These are phyloP conservation scores for Colletotrichum sp. DNA, from an alignment of 2,329 filamentous ascomycete species.

Conservation along the genomic window DNA sequence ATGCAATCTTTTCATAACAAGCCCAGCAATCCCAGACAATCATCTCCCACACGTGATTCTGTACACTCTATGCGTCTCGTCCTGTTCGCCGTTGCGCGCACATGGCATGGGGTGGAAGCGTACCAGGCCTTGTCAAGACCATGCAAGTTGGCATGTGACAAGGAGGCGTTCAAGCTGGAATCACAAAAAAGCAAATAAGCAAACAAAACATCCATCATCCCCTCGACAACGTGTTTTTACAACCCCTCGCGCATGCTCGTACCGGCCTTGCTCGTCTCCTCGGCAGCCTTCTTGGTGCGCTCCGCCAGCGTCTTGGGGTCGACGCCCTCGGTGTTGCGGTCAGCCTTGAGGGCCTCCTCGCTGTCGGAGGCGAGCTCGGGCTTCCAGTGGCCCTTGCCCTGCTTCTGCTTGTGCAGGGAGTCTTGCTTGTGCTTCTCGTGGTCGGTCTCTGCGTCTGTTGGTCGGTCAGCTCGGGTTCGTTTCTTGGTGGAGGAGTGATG, in stretches of 20 bases:
- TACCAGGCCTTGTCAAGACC: not conserved
- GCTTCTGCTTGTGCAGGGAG: constrained; percentile 68
- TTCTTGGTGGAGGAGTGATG: no score
- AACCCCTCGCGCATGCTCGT: constrained; percentile 53
- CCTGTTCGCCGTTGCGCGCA: not conserved
- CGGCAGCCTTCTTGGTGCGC: constrained; percentile 59
- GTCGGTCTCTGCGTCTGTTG: constrained; percentile 48
- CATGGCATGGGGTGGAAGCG: not conserved
- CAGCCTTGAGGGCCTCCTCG: constrained; percentile 78
- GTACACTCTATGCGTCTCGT: not conserved
- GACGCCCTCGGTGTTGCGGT: constrained; percentile 48
- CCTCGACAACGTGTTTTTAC: constrained; percentile 26
- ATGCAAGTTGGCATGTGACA: not conserved
- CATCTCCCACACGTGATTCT: not conserved
- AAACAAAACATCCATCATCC: not conserved
- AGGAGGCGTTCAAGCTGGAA: not conserved
- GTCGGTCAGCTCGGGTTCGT: not conserved
- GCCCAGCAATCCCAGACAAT: not conserved
- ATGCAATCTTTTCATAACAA: not conserved
- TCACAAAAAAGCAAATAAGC: not conserved
- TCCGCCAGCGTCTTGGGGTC: constrained; percentile 59
- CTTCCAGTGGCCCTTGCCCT: constrained; percentile 77
- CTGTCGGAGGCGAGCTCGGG: constrained; percentile 78
- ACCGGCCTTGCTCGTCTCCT: constrained; percentile 51
- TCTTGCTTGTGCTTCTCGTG: constrained; percentile 67